These are phyloP conservation scores for Hortaea werneckii DNA, from an alignment of 2,329 filamentous ascomycete species.

Conservation along the genomic window DNA sequence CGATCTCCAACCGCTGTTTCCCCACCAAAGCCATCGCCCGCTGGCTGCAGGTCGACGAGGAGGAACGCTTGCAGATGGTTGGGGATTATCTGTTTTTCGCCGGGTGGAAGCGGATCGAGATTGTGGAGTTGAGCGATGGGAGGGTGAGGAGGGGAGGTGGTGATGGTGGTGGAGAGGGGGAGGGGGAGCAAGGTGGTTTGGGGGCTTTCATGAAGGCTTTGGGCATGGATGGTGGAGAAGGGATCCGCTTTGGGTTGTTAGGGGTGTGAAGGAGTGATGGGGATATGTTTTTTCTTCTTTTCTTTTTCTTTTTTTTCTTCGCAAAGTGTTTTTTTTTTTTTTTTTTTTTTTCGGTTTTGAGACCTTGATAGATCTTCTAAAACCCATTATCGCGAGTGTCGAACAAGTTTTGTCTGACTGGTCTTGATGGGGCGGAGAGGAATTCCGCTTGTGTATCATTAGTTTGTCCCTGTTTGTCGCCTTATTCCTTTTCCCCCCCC, in stretches of 20 bases:
- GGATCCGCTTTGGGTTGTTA: slow-evolving; percentile 38
- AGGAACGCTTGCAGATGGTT: slow-evolving; percentile 39
- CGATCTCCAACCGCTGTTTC: slow-evolving; percentile 44
- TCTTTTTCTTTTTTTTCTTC: no score
- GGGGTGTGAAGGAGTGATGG: slow-evolving; percentile 22
- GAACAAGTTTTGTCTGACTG: no score
- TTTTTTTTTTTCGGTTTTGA: no score
- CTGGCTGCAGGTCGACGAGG: slow-evolving; percentile 38
- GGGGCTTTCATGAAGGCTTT: slow-evolving; percentile 22
- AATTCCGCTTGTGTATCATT: no score
- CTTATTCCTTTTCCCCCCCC: no score
- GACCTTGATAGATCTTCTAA: no score
- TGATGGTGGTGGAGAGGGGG: background rate
- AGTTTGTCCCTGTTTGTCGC: no score
- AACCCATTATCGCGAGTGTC: no score
- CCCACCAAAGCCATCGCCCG: slow-evolving; percentile 41
- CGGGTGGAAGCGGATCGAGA: slow-evolving; percentile 44
- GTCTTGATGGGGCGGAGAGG: no score
- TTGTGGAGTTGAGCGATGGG: slow-evolving; percentile 40
- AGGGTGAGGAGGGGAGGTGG: slow-evolving; percentile 13
- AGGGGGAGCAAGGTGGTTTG: slow-evolving; percentile 12
- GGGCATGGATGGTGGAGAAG: slow-evolving; percentile 19
- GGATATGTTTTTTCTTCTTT: no score
- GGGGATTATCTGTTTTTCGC: slow-evolving; percentile 43
- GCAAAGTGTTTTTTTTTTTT: no score